Base-by-base conservation (phyloP, 2,329 filamentous ascomycete genomes). In the Cladosporium sp. region DNA sequence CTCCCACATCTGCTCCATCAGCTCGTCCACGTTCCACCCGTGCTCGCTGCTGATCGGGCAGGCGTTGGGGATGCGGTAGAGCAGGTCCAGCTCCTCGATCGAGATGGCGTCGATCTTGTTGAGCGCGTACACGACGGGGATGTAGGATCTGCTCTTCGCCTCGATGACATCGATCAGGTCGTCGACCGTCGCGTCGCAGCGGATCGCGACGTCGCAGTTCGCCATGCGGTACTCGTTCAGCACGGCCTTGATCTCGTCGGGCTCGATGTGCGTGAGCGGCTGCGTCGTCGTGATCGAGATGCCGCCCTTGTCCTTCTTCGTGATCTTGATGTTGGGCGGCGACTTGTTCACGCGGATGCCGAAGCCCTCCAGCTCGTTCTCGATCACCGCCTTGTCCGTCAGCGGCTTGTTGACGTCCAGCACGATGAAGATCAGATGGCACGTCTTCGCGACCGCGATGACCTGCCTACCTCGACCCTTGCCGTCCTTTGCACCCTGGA, bases 21-120 rank as follows among this genome's bases (percentile, higher is more conserved):
- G 76, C 76, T 98, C 93, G 68, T 98, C 93, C 56, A 98, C 74
- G 72, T 98, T 98, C 93, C 93, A 98, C 53, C 93, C 93, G 68
- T 77, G 75, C 74, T 98, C 93, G 32, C 92, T 93, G 69, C 91
- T 96, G 73, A 98, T 97, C 28, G 93, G 93, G 55, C 93, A 93
- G 11, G 93, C 90, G 68, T 97, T 95, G 45, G 93, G 93, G 61
- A 98, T 98, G 40, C 92, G 85, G 74, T 98, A 97, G 28, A 98
- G 79, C 56, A 98, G 76, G 72, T 98, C 93, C 56, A 98, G 79
- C 73, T 98, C 93, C 73, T 98, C 92, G 62, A 98, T 97, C 48
- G 89, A 92, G 69, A 98, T 97, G 52, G 91, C 84, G 72, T 98
- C 93, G 62, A 98, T 98, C 78, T 98, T 98, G 81, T 98, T 98